Percentiles rank a stretch among this genome's conserved stretches.
Evolutionary conservation across 139 green algal species (phyloP).

Genomic region (Bryopsis sp.): DNA sequence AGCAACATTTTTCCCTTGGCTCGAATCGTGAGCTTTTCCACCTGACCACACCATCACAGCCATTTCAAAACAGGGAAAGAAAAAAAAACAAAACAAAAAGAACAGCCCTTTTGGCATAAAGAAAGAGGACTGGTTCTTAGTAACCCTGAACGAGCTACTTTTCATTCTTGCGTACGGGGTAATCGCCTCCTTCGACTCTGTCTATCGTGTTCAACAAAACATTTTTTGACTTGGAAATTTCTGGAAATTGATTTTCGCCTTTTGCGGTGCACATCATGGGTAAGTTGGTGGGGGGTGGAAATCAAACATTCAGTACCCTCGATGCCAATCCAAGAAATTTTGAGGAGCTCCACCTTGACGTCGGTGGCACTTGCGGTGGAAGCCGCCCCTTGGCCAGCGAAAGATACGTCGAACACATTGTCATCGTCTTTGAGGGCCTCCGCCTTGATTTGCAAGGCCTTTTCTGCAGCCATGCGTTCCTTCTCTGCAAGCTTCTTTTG

Average conservation of each 20-base stretch:
- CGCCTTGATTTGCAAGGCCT: constrained; percentile 58
- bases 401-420: constrained; percentile 94
- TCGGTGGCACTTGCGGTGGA: constrained; percentile 60
- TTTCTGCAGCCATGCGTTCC: constrained; percentile 70
- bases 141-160: no score
- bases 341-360: constrained; percentile 73
- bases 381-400: constrained; percentile 69
- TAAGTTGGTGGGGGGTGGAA: neutral
- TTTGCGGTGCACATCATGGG: neutral
- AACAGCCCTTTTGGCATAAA: no score
- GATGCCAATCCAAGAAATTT: no score
- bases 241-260: no score
- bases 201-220: no score
- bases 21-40: constrained; percentile 92
- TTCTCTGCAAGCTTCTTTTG: constrained; percentile 73
- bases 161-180: neutral
- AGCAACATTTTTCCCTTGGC: constrained; percentile 97
- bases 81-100: no score
- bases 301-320: neutral
- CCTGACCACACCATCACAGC: no score
- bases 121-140: no score
- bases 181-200: no score
- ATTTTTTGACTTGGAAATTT: no score
- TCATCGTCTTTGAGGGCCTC: constrained; percentile 88
- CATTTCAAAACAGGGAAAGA: no score